phyloP scores from a whole-genome alignment of 345 rosid genomes.

The Gossypium arboreum region DNA sequence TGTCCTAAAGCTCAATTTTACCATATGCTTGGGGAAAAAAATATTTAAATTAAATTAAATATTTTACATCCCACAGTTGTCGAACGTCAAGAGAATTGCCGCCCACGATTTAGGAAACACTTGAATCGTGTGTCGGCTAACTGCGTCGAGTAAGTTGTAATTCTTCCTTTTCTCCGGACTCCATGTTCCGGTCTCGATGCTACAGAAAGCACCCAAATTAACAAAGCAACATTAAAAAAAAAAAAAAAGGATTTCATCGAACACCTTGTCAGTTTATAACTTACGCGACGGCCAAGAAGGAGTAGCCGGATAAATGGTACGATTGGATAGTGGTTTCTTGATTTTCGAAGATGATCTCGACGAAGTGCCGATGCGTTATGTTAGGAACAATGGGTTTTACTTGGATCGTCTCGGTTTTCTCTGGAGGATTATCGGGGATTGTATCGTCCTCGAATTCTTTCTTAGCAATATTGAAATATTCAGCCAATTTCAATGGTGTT shows the following conservation, averaged over 20 bases:
- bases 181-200: not conserved
- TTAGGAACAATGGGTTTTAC: not conserved
- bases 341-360: not conserved
- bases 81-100: not conserved
- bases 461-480: not conserved
- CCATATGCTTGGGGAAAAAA: too few species aligned
- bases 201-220: not conserved
- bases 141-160: not conserved
- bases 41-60: too few species aligned
- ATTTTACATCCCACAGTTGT: not conserved
- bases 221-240: too few species aligned
- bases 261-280: too few species aligned
- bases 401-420: too few species aligned
- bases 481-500: not conserved
- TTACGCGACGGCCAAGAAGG: not conserved
- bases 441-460: not conserved
- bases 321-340: not conserved
- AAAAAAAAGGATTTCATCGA: too few species aligned
- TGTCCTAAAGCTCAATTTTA: too few species aligned
- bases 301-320: not conserved
- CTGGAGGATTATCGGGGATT: not conserved
- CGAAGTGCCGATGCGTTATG: not conserved
- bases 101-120: not conserved
- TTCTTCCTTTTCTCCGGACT: not conserved
- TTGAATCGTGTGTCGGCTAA: not conserved